phyloP scores from a whole-genome alignment of 345 rosid species.

The Stellera chamaejasme region DNA sequence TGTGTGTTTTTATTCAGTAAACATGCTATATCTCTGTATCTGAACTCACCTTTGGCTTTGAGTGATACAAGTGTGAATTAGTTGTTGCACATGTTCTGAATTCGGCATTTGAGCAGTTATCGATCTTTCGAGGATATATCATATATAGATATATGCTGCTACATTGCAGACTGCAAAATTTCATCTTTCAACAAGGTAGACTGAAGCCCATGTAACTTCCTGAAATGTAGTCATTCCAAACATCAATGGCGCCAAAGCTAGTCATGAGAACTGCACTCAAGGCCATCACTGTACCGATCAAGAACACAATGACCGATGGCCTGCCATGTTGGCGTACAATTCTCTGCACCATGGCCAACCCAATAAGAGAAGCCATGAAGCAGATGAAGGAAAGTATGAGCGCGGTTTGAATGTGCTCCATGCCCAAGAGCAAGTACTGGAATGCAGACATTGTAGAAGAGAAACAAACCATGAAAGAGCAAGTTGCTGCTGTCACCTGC shows the following conservation, averaged over 20 bases:
- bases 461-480: conserved; percentile 68
- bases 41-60: no score
- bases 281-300: conserved; percentile 71
- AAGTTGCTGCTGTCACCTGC: conserved; percentile 77
- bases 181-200: conserved; percentile 41
- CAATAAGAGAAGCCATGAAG: conserved; percentile 58
- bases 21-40: no score
- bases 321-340: conserved; percentile 52
- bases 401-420: conserved; percentile 48
- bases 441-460: conserved; percentile 66
- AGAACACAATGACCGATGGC: conserved; percentile 81
- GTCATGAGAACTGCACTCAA: conserved; percentile 66
- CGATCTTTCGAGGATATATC: no score
- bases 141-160: no score
- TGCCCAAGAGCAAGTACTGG: conserved; percentile 60
- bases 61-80: no score
- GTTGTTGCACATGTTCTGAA: no score
- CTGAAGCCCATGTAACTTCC: conserved; percentile 76
- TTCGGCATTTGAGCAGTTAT: no score
- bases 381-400: conserved; percentile 47
- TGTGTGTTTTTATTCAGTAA: background rate
- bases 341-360: conserved; percentile 58
- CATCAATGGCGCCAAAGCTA: conserved; percentile 57
- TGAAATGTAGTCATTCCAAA: conserved; percentile 49
- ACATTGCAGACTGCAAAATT: conserved; percentile 8